Evolutionary conservation across 176 grass and related monocot genomes (phyloP).

Genomic region (Dactylis glomerata): DNA sequence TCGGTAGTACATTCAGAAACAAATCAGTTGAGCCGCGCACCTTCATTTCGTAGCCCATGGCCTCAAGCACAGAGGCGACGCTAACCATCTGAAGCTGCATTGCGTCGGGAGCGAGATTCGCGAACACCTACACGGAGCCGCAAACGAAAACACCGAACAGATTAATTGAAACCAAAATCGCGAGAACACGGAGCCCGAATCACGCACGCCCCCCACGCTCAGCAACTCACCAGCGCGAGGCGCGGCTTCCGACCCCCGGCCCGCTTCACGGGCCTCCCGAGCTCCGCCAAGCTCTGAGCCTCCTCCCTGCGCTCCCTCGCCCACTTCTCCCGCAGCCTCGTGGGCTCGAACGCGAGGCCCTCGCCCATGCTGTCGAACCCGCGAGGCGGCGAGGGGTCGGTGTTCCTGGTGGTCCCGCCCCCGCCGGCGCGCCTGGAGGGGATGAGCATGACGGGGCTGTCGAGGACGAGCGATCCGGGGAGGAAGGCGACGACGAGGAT

Average conservation of each 20-base stretch:
- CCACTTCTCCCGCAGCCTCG: conserved; percentile 71
- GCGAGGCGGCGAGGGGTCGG: neutral
- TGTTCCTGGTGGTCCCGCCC: neutral
- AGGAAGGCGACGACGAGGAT: conserved; percentile 57
- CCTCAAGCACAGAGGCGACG: conserved; percentile 68
- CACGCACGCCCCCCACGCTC: neutral
- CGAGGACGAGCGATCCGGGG: conserved; percentile 55
- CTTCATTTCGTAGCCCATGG: conserved; percentile 88
- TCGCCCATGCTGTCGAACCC: conserved; percentile 44
- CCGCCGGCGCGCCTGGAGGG: conserved; percentile 7
- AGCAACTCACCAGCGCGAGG: conserved; percentile 73
- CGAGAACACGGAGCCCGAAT: neutral
- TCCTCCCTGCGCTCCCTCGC: conserved; percentile 56
- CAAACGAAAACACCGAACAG: neutral
- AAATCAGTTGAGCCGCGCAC: conserved; percentile 33
- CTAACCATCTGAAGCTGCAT: conserved; percentile 94
- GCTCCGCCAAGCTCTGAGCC: conserved; percentile 42
- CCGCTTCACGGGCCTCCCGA: conserved; percentile 47
- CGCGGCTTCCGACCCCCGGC: conserved; percentile 59
- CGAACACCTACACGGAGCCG: conserved; percentile 58
- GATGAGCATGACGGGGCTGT: neutral
- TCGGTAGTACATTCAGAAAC: neutral
- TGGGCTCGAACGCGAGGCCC: conserved; percentile 62
- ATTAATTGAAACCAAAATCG: conserved; percentile 27
- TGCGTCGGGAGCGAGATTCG: conserved; percentile 62